These are phyloP conservation scores for Nymphaea colorata DNA, from an alignment of 164 flowering plant species.

Conservation along the genomic window DNA sequence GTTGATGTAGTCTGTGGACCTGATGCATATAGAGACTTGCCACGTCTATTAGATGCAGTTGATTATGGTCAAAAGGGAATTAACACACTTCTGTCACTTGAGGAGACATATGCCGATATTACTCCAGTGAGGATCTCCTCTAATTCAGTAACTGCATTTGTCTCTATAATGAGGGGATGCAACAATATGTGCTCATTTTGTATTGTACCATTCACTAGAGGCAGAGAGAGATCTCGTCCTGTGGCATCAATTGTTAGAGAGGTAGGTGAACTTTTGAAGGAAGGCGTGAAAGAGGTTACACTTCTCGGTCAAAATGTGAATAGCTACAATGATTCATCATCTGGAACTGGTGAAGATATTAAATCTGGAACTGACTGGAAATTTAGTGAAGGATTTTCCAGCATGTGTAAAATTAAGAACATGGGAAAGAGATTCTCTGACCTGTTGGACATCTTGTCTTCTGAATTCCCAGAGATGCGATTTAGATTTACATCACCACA, in stretches of 20 bases:
- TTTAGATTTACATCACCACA: conserved; percentile 97
- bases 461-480: conserved; percentile 87
- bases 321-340: conserved; percentile 86
- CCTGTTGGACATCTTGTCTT: conserved; percentile 70
- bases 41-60: conserved; percentile 77
- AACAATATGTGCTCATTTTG: conserved; percentile 98
- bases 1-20: conserved; percentile 99
- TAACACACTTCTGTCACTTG: conserved; percentile 93
- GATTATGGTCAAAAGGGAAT: conserved; percentile 95
- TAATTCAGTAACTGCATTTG: conserved; percentile 81
- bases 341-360: conserved; percentile 39
- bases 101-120: conserved; percentile 97
- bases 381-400: conserved; percentile 84
- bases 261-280: conserved; percentile 73
- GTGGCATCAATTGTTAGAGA: conserved; percentile 90
- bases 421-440: conserved; percentile 83
- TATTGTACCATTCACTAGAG: conserved; percentile 92
- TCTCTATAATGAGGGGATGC: conserved; percentile 97
- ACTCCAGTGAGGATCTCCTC: conserved; percentile 79
- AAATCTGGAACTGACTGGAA: conserved; percentile 61
- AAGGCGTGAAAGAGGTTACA: conserved; percentile 87
- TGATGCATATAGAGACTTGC: conserved; percentile 94
- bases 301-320: conserved; percentile 98
- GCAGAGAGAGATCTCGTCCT: conserved; percentile 59
- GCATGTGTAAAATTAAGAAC: conserved; percentile 66